phyloP scores from a whole-genome alignment of 306 rosid species.

The Fragaria nilgerrensis region DNA sequence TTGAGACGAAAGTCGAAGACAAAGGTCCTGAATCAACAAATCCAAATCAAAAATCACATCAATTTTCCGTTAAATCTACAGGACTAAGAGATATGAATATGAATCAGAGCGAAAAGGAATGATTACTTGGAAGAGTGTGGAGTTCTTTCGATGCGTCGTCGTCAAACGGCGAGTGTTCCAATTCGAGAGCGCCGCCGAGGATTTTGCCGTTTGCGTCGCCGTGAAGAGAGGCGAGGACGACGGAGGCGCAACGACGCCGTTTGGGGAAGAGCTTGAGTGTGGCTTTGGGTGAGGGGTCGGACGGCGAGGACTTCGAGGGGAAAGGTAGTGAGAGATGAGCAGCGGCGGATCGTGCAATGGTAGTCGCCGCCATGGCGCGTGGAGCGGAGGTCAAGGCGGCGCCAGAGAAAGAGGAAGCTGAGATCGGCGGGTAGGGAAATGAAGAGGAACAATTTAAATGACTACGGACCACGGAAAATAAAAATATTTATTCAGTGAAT shows the following conservation, averaged over 20 bases:
- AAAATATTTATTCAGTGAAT: no score
- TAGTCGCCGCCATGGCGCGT: constrained; percentile 31
- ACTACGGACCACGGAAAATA: no score
- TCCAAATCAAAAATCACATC: neutral
- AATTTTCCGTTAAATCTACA: neutral
- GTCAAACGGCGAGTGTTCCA: constrained; percentile 38
- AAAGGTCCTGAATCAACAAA: constrained; percentile 59
- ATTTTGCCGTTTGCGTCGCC: constrained; percentile 23
- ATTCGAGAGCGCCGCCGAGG: constrained; percentile 31
- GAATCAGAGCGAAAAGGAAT: neutral
- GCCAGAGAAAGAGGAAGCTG: neutral
- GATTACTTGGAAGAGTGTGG: constrained; percentile 57
- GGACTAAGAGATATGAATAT: neutral
- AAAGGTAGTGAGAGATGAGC: constrained; percentile 4
- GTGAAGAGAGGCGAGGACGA: constrained; percentile 31
- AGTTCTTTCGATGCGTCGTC: constrained; percentile 52
- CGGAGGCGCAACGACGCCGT: constrained; percentile 32
- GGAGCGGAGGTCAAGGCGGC: neutral
- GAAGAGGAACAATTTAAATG: neutral
- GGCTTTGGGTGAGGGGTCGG: neutral
- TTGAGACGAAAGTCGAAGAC: constrained; percentile 47
- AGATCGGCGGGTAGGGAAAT: neutral
- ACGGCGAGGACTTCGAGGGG: constrained; percentile 2
- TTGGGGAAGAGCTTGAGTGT: constrained; percentile 21
- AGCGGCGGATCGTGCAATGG: constrained; percentile 24